Base-by-base conservation (phyloP, 805 yeast genomes). In the Ogataea trehaloabstinens region DNA sequence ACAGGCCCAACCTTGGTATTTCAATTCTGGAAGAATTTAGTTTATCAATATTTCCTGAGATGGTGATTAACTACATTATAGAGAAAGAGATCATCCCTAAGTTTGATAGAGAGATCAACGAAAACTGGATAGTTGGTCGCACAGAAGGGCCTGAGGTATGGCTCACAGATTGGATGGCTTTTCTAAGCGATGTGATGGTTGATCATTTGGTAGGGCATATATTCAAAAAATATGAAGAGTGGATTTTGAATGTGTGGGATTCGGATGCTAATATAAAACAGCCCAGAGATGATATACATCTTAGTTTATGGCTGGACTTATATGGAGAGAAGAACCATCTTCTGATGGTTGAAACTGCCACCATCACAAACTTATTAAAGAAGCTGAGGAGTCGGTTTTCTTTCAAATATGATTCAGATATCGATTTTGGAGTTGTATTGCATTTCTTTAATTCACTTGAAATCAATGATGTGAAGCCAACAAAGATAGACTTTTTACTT, bases 321-420 rank as follows among this genome's bases (percentile, higher is more conserved):
- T 48, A 58, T 19, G 66, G 64, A 5, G 53, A 51, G 5, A 43
- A 41, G 4, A 41, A 45, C 10, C 50, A 52, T 22, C 38, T 44
- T 3, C 32, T 39, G 7, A 29, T 49, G 15, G 35, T 66, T 4
- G 48, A 44, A 12, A 31, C 41, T 18, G 64, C 71, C 4, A 66
- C 85, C 0, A 76, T 81, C 46, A 72, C 66, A 43, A 85, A 81
- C 35, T 81, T 81, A 20, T 73, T 86, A 0, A 71, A 66, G 35
- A 13, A 28, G 28, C 38, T 45, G 21, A 19, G 49, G 19, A 12
- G 20, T 11, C 6, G 12, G 6, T 34, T 38, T 21, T 20, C 38
- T 7, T 28, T 35, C 8, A 19, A n/a, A 7, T 31, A 28, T 10
- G 13, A 29, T 10, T 10, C 31, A 3, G 21, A 17, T 4, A 20